A percentile compares a stretch with the other conserved stretches of the same genome.
phyloP scores from a whole-genome alignment of 139 green algal species.

The Volvox reticuliferus region DNA sequence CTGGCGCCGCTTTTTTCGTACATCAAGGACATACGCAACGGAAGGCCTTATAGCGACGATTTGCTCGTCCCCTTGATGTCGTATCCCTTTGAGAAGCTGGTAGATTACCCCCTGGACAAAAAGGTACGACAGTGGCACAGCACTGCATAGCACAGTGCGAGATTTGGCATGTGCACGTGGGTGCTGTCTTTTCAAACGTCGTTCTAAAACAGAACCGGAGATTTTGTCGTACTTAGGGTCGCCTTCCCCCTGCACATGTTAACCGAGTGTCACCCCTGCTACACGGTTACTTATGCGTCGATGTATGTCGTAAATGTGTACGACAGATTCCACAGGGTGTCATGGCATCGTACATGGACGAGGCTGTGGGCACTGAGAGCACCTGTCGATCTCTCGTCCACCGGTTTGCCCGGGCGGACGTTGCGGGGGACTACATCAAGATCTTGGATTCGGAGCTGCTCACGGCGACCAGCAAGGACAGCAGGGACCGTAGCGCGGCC shows the following conservation, averaged over 20 bases:
- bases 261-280: too few species aligned
- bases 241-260: too few species aligned
- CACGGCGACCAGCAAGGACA: background rate
- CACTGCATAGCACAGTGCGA: background rate
- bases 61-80: conserved; percentile 38
- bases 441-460: conserved; percentile 12
- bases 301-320: too few species aligned
- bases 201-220: too few species aligned
- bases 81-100: conserved; percentile 36
- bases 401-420: background rate
- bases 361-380: conserved; percentile 1
- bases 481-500: background rate
- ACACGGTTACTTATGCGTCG: too few species aligned
- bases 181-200: too few species aligned
- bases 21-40: conserved; percentile 39
- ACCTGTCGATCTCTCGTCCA: background rate
- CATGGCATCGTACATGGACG: background rate
- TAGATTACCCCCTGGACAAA: background rate
- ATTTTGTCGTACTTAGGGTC: too few species aligned
- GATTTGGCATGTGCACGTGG: too few species aligned
- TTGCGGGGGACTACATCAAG: background rate
- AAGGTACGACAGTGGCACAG: conserved; percentile 21
- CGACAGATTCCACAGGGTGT: background rate
- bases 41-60: conserved; percentile 36
- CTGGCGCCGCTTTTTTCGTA: conserved; percentile 17